These are phyloP conservation scores for Nitzschia sp. DNA, from an alignment of 108 stramenopile genomes.

Conservation along the genomic window DNA sequence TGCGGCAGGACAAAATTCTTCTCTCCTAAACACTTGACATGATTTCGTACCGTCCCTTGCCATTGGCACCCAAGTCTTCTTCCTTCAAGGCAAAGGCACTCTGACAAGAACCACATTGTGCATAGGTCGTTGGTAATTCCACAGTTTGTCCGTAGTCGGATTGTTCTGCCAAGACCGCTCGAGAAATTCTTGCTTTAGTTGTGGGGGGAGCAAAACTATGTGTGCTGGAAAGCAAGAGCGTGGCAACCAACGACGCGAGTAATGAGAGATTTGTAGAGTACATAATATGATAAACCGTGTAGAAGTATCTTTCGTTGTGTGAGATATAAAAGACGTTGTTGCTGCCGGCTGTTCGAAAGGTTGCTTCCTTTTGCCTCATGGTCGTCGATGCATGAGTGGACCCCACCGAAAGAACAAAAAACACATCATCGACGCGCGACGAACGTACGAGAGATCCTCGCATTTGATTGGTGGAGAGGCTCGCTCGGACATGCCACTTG, in stretches of 20 bases:
- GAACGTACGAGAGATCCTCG: too few relatives aligned
- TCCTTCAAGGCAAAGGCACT: constrained; percentile 57
- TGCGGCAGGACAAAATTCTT: not conserved
- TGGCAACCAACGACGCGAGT: not conserved
- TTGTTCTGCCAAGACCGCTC: constrained; percentile 2
- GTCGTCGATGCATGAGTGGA: too few relatives aligned
- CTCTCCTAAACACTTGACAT: not conserved
- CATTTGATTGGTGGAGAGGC: too few relatives aligned
- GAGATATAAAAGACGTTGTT: too few relatives aligned
- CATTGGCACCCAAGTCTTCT: constrained; percentile 59
- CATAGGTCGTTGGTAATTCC: constrained; percentile 46
- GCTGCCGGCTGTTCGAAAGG: too few relatives aligned
- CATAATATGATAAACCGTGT: too few relatives aligned
- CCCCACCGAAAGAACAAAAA: too few relatives aligned
- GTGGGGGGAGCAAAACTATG: not conserved
- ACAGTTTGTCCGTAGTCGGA: constrained; percentile 26
- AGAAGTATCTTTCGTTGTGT: too few relatives aligned
- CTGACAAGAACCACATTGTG: constrained; percentile 69
- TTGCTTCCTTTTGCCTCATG: too few relatives aligned
- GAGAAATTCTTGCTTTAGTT: not conserved
- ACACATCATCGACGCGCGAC: too few relatives aligned
- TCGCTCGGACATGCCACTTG: too few relatives aligned
- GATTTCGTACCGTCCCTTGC: constrained; percentile 61
- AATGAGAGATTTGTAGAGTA: not conserved
- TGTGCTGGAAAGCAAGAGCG: not conserved